Evolutionary conservation across 768 basidiomycete species (phyloP).

Genomic region (Tylopilus felleus): DNA sequence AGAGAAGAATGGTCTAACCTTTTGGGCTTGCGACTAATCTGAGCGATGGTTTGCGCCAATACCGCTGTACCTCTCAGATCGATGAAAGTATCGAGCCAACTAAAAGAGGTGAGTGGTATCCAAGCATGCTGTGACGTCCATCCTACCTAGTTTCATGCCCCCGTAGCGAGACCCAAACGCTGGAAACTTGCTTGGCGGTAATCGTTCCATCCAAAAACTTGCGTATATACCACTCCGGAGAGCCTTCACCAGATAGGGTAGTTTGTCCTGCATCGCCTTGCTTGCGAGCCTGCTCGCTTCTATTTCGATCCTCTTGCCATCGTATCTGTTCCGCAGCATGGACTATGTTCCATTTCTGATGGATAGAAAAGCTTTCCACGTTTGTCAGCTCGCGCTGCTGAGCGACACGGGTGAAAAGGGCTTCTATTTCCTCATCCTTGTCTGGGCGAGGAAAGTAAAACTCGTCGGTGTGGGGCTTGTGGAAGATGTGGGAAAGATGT

Average conservation of each 20-base stretch:
- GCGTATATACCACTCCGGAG: constrained; percentile 91
- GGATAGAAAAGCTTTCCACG: constrained; percentile 57
- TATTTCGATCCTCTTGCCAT: constrained; percentile 69
- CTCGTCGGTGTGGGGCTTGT: constrained; percentile 50
- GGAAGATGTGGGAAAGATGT: constrained; percentile 50
- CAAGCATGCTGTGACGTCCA: background rate
- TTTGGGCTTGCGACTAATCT: constrained; percentile 69
- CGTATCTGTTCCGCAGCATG: constrained; percentile 76
- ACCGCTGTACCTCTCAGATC: constrained; percentile 79
- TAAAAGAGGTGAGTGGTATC: constrained; percentile 32
- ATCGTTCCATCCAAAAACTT: constrained; percentile 87
- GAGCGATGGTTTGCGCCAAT: constrained; percentile 71
- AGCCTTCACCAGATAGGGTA: constrained; percentile 54
- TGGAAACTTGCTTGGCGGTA: constrained; percentile 73
- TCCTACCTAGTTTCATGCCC: constrained; percentile 77
- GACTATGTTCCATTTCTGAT: constrained; percentile 93
- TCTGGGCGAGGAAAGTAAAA: constrained; percentile 79
- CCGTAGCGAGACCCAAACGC: constrained; percentile 72
- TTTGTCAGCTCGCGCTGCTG: constrained; percentile 64
- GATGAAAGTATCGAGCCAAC: constrained; percentile 81
- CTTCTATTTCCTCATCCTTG: constrained; percentile 73
- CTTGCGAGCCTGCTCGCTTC: constrained; percentile 58
- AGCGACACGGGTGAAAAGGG: constrained; percentile 74
- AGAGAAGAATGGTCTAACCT: constrained; percentile 42
- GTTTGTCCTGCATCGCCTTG: constrained; percentile 58